These are phyloP conservation scores for Suillus fuscotomentosus DNA, from an alignment of 768 basidiomycete species.

Conservation along the genomic window DNA sequence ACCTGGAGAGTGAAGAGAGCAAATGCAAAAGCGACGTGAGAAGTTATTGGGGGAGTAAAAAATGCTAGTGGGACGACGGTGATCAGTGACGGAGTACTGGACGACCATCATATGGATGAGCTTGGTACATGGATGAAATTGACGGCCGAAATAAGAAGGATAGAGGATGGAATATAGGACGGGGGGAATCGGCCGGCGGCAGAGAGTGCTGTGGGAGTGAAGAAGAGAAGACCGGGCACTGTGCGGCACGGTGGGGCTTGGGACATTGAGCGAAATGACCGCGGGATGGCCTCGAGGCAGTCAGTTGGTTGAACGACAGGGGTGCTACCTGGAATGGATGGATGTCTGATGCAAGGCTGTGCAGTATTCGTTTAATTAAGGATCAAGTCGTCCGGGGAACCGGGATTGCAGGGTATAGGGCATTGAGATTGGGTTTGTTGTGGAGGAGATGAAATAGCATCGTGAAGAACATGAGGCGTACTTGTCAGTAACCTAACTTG, in stretches of 20 bases:
- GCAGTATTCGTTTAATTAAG: background rate
- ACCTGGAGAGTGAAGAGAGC: background rate
- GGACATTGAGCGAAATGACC: slow-evolving; percentile 1
- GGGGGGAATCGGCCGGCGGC: background rate
- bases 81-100: background rate
- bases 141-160: background rate
- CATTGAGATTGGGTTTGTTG: slow-evolving; percentile 2
- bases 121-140: background rate
- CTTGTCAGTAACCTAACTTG: background rate
- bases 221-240: slow-evolving; percentile 1
- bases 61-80: background rate
- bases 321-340: background rate
- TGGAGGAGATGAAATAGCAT: slow-evolving; percentile 1
- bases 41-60: background rate
- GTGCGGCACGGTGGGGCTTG: slow-evolving; percentile 1
- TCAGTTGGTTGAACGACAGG: background rate
- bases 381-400: slow-evolving; percentile 4
- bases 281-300: slow-evolving; percentile 3
- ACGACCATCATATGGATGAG: background rate
- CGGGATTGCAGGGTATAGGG: background rate
- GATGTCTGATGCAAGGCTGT: background rate
- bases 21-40: background rate
- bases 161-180: background rate
- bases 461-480: background rate
- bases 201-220: background rate